Conservation (phyloP, 2,329 filamentous ascomycete genomes). For the Sclerotinia nivalis region DNA sequence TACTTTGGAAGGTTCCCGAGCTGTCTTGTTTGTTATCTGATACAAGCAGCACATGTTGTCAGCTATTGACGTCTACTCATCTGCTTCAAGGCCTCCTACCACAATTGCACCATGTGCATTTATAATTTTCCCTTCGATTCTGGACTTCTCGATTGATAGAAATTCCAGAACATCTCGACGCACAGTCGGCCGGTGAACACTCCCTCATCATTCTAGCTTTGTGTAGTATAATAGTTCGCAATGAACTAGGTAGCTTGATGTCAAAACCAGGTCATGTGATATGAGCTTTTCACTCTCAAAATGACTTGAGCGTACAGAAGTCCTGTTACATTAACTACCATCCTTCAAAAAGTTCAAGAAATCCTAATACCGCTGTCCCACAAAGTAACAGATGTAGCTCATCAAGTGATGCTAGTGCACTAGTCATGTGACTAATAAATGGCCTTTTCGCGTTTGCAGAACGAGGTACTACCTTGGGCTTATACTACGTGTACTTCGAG, state of each 20-base stretch:
- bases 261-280: neutral
- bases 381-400: neutral
- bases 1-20: neutral
- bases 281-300: neutral
- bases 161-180: neutral
- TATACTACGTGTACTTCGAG: neutral
- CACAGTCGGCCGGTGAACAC: neutral
- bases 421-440: neutral
- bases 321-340: no score
- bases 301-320: neutral
- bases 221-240: neutral
- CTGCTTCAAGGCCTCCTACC: neutral
- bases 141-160: neutral
- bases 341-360: rapidly evolving
- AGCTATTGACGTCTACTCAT: no score
- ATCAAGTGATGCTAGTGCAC: neutral
- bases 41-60: neutral
- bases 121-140: neutral
- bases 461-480: neutral
- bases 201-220: neutral
- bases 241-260: neutral
- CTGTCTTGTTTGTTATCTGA: neutral
- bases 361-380: neutral
- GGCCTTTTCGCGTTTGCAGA: neutral
- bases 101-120: no score